Base-by-base conservation (phyloP, 1,284 basidiomycete species). In the Puccinia novopanici region DNA sequence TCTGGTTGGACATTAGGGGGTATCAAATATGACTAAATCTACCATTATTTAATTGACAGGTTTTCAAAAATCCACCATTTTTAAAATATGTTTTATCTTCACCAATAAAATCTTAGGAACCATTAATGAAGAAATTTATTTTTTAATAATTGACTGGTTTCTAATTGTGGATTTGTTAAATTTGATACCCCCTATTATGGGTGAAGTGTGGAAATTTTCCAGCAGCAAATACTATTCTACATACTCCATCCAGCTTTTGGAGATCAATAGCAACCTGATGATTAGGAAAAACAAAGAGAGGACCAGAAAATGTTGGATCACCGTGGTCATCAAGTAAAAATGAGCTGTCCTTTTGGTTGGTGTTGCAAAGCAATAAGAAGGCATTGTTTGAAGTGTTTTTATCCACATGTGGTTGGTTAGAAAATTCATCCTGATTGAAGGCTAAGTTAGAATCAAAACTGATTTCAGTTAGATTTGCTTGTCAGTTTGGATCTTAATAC, bases 231-330 rank as follows among this genome's bases (percentile, higher is more conserved):
- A 67, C 12, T 45, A 67, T 45, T 12, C 63, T 8, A n/a, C 63
- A 67, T 15, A 45, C n/a, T 37, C 63, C 63, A 67, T 67, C 45
- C 6, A 67, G 24, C 40, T 67, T 67, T 17, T 40, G 8, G 8
- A 67, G 40, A n/a, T 67, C 37, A 22, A 67, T 19, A 9, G 63
- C 63, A 8, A 67, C 63, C n/a, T 40, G 63, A 67, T 67, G 63
- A 45, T 67, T 40, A 42, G 63, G 24, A 45, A 67, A 67, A n/a
- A n/a, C n/a, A n/a, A n/a, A n/a, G n/a, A n/a, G n/a, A n/a, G n/a
- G n/a, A n/a, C n/a, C n/a, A n/a, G 34, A 27, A 37, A 65, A 65
- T 4, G 8, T 17, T 40, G 19, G 19, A 45, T 67, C 37, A 40
- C 42, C 24, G 27, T 67, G 63, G 24, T 40, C 45, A n/a, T 67